These are phyloP conservation scores for Lasiosphaeris hirsuta DNA, from an alignment of 495 filamentous ascomycete species.

Conservation along the genomic window DNA sequence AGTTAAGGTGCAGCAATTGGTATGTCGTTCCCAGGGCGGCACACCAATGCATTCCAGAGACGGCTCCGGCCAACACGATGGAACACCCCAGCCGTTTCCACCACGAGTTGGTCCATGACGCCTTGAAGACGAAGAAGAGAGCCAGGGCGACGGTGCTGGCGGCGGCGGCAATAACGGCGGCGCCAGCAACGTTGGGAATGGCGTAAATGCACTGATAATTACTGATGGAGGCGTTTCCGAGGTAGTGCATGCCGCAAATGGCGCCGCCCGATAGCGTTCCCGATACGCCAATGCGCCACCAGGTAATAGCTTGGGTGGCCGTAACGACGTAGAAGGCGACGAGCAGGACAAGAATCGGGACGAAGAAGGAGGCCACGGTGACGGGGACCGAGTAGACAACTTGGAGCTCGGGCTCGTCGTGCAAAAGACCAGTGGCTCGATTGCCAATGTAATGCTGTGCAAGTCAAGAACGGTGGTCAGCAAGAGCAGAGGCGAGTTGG, in stretches of 20 bases:
- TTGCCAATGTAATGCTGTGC: slow-evolving; percentile 76
- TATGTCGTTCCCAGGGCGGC: slow-evolving; percentile 71
- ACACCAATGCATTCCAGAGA: slow-evolving; percentile 88
- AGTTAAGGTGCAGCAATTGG: slow-evolving; percentile 36
- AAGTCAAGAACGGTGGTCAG: not conserved
- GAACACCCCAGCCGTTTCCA: slow-evolving; percentile 69
- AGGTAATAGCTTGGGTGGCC: slow-evolving; percentile 56
- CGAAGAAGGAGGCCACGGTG: slow-evolving; percentile 75
- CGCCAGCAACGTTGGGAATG: slow-evolving; percentile 58
- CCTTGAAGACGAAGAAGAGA: slow-evolving; percentile 73
- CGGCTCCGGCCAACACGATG: slow-evolving; percentile 63
- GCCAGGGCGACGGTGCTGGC: slow-evolving; percentile 64
- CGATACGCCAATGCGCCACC: slow-evolving; percentile 56
- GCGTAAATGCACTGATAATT: slow-evolving; percentile 68
- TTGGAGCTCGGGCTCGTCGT: slow-evolving; percentile 59
- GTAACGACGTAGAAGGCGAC: slow-evolving; percentile 69
- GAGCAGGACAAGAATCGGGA: slow-evolving; percentile 72
- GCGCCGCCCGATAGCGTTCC: slow-evolving; percentile 67
- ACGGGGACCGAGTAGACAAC: slow-evolving; percentile 69
- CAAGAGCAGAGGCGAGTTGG: not conserved
- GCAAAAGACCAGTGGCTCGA: slow-evolving; percentile 65
- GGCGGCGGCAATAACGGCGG: slow-evolving; percentile 66
- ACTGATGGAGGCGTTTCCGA: slow-evolving; percentile 75
- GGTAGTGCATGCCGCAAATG: slow-evolving; percentile 87
- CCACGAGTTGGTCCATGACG: slow-evolving; percentile 75